A percentile compares a stretch with the other conserved stretches of the same genome.
These are phyloP conservation scores for Alloascoidea hylecoeti DNA, from an alignment of 805 yeast genomes.

Conservation along the genomic window DNA sequence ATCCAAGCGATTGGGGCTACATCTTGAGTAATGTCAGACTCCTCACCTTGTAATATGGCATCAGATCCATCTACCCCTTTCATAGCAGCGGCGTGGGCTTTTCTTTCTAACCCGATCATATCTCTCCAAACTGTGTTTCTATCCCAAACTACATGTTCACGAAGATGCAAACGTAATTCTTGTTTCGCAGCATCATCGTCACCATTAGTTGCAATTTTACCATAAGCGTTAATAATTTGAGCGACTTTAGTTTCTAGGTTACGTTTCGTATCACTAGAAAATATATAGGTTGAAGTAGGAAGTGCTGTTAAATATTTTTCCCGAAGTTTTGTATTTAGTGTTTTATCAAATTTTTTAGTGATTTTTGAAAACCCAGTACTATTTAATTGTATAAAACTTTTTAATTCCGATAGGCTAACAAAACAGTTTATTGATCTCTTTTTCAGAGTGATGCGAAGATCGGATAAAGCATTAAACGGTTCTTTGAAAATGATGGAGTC, in stretches of 20 bases:
- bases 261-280: slow-evolving; percentile 30
- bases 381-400: slow-evolving; percentile 74
- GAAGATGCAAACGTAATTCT: slow-evolving; percentile 39
- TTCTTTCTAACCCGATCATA: slow-evolving; percentile 81
- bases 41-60: slow-evolving; percentile 15
- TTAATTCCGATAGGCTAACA: slow-evolving; percentile 68
- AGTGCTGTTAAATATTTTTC: slow-evolving; percentile 36
- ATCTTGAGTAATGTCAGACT: slow-evolving; percentile 9
- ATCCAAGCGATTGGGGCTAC: slow-evolving; percentile 5
- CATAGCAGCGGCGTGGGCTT: slow-evolving; percentile 55
- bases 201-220: slow-evolving; percentile 29
- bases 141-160: slow-evolving; percentile 96
- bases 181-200: slow-evolving; percentile 26
- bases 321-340: slow-evolving; percentile 46
- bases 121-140: slow-evolving; percentile 97
- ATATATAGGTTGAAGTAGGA: slow-evolving; percentile 37
- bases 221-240: slow-evolving; percentile 38
- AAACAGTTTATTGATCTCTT: slow-evolving; percentile 51
- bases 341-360: slow-evolving; percentile 84
- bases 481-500: slow-evolving; percentile 6
- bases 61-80: slow-evolving; percentile 15
- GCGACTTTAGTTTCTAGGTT: slow-evolving; percentile 38
- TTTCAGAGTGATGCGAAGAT: slow-evolving; percentile 47
- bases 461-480: slow-evolving; percentile 25
- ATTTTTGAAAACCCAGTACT: slow-evolving; percentile 83